phyloP scores from a whole-genome alignment of 495 filamentous ascomycete species.

The Hyaloscypha finlandica region DNA sequence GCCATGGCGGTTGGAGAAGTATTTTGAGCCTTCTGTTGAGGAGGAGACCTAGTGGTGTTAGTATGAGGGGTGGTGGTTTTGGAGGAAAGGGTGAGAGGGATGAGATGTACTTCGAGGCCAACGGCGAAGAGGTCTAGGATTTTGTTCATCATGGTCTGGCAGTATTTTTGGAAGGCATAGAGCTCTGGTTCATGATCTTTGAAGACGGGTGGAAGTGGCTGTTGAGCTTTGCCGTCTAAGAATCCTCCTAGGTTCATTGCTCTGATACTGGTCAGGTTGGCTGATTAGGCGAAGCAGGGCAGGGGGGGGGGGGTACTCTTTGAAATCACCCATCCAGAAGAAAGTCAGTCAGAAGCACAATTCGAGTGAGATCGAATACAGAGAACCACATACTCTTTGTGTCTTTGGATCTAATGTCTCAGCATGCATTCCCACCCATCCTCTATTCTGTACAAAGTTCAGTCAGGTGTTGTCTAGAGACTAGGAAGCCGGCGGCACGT shows the following conservation, averaged over 20 bases:
- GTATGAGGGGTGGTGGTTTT: neutral
- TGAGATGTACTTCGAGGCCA: slow-evolving; percentile 57
- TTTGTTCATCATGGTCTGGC: slow-evolving; percentile 71
- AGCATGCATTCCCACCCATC: slow-evolving; percentile 86
- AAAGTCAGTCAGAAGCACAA: neutral
- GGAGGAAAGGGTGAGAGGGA: neutral
- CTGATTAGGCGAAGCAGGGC: too few relatives aligned
- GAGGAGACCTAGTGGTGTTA: slow-evolving; percentile 37
- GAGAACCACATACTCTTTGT: slow-evolving; percentile 62
- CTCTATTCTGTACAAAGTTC: slow-evolving; percentile 63
- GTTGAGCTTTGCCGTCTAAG: slow-evolving; percentile 67
- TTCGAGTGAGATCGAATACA: neutral
- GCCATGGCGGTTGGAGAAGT: slow-evolving; percentile 72
- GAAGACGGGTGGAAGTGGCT: slow-evolving; percentile 75
- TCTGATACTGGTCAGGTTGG: slow-evolving; percentile 44
- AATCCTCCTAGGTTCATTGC: slow-evolving; percentile 93
- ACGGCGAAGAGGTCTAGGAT: slow-evolving; percentile 75
- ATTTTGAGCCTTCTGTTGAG: slow-evolving; percentile 52
- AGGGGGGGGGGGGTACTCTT: slow-evolving; percentile 63
- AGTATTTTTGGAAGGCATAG: slow-evolving; percentile 63
- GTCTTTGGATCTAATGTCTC: slow-evolving; percentile 85
- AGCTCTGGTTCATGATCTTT: slow-evolving; percentile 59
- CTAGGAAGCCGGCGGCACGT: slow-evolving; percentile 38
- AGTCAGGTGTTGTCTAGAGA: neutral
- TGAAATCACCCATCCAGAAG: slow-evolving; percentile 79